These are phyloP conservation scores for Plantago rigida DNA, from an alignment of 305 asterid genomes.

Conservation along the genomic window DNA sequence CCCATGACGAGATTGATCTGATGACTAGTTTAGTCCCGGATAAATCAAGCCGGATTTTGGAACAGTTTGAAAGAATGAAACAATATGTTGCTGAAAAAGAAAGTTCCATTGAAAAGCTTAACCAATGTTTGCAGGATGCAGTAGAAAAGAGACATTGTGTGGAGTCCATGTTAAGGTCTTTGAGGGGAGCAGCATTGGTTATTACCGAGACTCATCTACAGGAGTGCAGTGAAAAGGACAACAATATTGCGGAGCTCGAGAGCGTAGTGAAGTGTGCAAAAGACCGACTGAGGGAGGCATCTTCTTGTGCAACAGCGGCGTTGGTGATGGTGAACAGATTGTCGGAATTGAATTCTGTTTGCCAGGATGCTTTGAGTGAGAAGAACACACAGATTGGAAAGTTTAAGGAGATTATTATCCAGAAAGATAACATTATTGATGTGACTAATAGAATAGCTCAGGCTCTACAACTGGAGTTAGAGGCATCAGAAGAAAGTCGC, in stretches of 20 bases:
- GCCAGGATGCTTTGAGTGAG: constrained; percentile 36
- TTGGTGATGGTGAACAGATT: constrained; percentile 66
- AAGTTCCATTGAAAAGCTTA: constrained; percentile 54
- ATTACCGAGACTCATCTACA: constrained; percentile 81
- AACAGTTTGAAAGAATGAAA: constrained; percentile 60
- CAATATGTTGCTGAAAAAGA: constrained; percentile 59
- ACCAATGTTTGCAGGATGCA: constrained; percentile 63
- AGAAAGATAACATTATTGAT: constrained; percentile 34
- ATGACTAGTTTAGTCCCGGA: constrained; percentile 47
- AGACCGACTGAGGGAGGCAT: constrained; percentile 46
- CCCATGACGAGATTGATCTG: constrained; percentile 46
- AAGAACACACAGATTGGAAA: constrained; percentile 43
- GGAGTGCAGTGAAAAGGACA: constrained; percentile 66
- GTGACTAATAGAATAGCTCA: constrained; percentile 42
- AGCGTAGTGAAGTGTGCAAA: constrained; percentile 41
- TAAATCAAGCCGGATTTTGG: constrained; percentile 47
- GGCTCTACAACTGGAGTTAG: constrained; percentile 43
- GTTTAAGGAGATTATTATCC: constrained; percentile 33
- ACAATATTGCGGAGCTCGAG: constrained; percentile 44
- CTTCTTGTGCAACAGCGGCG: constrained; percentile 75
- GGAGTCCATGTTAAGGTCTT: constrained; percentile 90
- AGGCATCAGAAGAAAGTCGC: constrained; percentile 41
- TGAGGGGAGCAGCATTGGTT: constrained; percentile 82
- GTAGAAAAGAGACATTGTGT: constrained; percentile 51
- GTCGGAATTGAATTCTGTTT: constrained; percentile 48